Evolutionary conservation across 1,284 basidiomycete genomes (phyloP).

Genomic region (Pisolithus thermaeus): DNA sequence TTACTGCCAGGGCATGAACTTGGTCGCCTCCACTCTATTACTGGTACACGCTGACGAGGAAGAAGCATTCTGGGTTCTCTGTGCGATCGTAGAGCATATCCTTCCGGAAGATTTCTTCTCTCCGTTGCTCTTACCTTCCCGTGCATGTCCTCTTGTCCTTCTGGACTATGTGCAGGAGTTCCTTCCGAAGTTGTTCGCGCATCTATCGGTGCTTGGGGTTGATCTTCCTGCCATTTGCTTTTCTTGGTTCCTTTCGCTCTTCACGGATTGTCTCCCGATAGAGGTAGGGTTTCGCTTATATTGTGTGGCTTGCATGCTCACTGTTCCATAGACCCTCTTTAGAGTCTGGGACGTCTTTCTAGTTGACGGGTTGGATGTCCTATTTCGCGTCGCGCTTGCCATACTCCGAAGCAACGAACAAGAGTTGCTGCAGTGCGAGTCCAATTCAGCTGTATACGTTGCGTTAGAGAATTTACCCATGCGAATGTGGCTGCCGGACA

Average conservation of each 20-base stretch:
- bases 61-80: conserved; percentile 95
- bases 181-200: conserved; percentile 70
- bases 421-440: conserved; percentile 78
- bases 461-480: conserved; percentile 83
- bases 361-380: conserved; percentile 86
- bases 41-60: conserved; percentile 92
- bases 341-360: conserved; percentile 95
- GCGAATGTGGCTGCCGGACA: conserved; percentile 89
- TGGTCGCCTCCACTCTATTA: conserved; percentile 89
- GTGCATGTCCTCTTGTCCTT: conserved; percentile 90
- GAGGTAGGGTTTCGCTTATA: conserved; percentile 53
- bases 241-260: conserved; percentile 96
- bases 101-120: conserved; percentile 83
- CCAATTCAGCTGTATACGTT: conserved; percentile 83
- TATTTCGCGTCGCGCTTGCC: conserved; percentile 87
- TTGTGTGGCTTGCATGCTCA: neutral
- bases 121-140: conserved; percentile 78
- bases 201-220: conserved; percentile 77
- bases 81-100: conserved; percentile 83
- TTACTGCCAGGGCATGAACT: conserved; percentile 94
- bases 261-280: conserved; percentile 94
- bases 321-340: conserved; percentile 64
- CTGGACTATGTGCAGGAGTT: conserved; percentile 79
- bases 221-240: conserved; percentile 95
- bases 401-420: conserved; percentile 81